Conservation (phyloP, 305 asterid species). For the Fraxinus nigra region DNA sequence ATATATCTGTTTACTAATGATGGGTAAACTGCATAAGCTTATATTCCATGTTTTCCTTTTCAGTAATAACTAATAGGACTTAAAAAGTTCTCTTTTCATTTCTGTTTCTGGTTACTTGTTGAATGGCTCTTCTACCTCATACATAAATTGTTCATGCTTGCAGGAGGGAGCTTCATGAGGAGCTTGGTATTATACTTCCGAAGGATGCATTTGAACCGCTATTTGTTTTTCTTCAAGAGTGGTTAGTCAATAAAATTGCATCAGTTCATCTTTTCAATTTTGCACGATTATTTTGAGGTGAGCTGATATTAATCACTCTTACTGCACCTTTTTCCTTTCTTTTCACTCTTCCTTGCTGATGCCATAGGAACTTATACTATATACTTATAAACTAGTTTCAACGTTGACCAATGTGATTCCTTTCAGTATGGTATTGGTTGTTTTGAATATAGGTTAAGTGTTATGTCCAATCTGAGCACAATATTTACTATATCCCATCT, state of each 20-base stretch:
- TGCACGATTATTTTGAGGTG: not conserved
- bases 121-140: conserved; percentile 5
- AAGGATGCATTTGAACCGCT: conserved; percentile 86
- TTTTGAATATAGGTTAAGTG: not conserved
- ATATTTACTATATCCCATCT: not conserved
- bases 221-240: conserved; percentile 69
- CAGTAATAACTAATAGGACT: not conserved
- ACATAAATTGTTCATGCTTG: conserved; percentile 21
- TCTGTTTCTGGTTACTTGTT: conserved; percentile 11
- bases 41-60: not conserved
- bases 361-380: not conserved
- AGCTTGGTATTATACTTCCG: conserved; percentile 86
- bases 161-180: conserved; percentile 97
- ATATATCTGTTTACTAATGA: not conserved
- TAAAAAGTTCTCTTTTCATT: conserved; percentile 12
- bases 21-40: conserved; percentile 1
- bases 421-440: not conserved
- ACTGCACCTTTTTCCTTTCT: not conserved
- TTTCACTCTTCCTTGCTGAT: not conserved
- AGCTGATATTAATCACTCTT: not conserved
- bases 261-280: conserved; percentile 16
- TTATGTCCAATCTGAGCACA: not conserved
- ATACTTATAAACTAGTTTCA: not conserved
- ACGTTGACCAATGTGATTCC: not conserved
- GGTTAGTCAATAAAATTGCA: conserved; percentile 50